Percentiles rank a stretch among this genome's conserved stretches.
phyloP scores from a whole-genome alignment of 148 eudicot genomes.

The Polygonum maritimum region DNA sequence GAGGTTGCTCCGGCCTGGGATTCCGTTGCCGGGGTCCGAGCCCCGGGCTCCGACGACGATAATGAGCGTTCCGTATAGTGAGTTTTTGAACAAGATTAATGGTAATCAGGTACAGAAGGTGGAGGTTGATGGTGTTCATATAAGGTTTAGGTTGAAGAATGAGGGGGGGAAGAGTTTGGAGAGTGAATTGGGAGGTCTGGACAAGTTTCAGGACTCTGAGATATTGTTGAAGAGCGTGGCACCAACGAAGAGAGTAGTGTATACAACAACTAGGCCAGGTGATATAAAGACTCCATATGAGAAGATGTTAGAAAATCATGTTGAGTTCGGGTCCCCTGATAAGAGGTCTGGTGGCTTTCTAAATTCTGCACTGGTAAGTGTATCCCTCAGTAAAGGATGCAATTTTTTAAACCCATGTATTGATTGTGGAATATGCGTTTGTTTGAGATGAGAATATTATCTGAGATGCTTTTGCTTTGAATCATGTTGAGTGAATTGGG shows the following conservation, averaged over 20 bases:
- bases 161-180: constrained; percentile 26
- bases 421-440: neutral
- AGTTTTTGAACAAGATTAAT: constrained; percentile 67
- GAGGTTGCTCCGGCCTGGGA: constrained; percentile 68
- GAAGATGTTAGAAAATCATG: constrained; percentile 78
- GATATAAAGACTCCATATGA: constrained; percentile 88
- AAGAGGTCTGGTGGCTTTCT: constrained; percentile 77
- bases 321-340: constrained; percentile 91
- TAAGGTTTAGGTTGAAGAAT: constrained; percentile 72
- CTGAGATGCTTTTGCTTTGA: neutral
- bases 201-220: constrained; percentile 56
- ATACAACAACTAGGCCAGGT: constrained; percentile 60
- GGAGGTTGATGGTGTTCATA: constrained; percentile 87
- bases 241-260: constrained; percentile 62
- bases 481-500: too few species aligned
- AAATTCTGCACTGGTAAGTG: constrained; percentile 56
- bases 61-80: constrained; percentile 78
- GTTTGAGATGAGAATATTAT: neutral
- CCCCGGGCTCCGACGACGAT: constrained; percentile 48
- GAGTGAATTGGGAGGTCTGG: constrained; percentile 26
- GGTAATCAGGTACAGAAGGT: constrained; percentile 73
- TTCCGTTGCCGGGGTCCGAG: constrained; percentile 67
- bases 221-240: constrained; percentile 43
- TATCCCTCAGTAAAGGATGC: neutral
- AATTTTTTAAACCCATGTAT: neutral